Conservation (phyloP, 2,329 filamentous ascomycete genomes). For the Pyrenophora graminea region DNA sequence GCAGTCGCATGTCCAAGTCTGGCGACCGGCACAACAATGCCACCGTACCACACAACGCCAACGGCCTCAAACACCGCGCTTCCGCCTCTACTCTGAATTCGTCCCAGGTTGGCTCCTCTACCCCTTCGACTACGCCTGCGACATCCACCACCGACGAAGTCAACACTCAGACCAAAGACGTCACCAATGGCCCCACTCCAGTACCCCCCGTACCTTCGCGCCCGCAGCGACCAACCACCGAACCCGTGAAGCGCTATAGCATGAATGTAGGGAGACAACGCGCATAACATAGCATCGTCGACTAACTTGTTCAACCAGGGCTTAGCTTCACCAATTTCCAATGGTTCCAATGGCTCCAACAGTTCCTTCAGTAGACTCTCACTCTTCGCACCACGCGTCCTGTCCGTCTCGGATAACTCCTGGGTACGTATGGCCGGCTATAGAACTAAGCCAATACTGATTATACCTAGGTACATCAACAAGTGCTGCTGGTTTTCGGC, state of each 20-base stretch:
- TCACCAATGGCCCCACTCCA: slow-evolving; percentile 54
- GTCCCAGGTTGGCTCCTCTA: slow-evolving; percentile 64
- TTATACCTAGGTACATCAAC: slow-evolving; percentile 77
- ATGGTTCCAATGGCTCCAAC: slow-evolving; percentile 51
- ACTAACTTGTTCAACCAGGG: slow-evolving; percentile 45
- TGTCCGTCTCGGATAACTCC: slow-evolving; percentile 78
- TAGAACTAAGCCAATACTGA: slow-evolving; percentile 10
- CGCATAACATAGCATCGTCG: neutral
- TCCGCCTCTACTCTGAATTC: slow-evolving; percentile 67
- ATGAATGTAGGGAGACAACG: slow-evolving; percentile 36
- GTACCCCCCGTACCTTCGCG: slow-evolving; percentile 44
- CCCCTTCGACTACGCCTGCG: slow-evolving; percentile 67
- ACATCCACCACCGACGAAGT: slow-evolving; percentile 74
- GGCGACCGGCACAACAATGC: slow-evolving; percentile 20
- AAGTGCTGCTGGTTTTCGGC: slow-evolving; percentile 80
- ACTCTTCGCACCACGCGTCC: slow-evolving; percentile 77
- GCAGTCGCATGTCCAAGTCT: slow-evolving; percentile 65
- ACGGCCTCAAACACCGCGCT: slow-evolving; percentile 56
- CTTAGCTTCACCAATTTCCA: slow-evolving; percentile 53
- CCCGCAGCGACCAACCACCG: slow-evolving; percentile 48
- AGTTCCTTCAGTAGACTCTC: slow-evolving; percentile 65
- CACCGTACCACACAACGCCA: slow-evolving; percentile 24
- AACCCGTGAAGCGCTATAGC: slow-evolving; percentile 61
- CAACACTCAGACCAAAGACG: slow-evolving; percentile 60
- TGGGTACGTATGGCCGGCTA: slow-evolving; percentile 65